Base-by-base conservation (phyloP, 768 basidiomycete genomes). In the Amanita molliuscula region DNA sequence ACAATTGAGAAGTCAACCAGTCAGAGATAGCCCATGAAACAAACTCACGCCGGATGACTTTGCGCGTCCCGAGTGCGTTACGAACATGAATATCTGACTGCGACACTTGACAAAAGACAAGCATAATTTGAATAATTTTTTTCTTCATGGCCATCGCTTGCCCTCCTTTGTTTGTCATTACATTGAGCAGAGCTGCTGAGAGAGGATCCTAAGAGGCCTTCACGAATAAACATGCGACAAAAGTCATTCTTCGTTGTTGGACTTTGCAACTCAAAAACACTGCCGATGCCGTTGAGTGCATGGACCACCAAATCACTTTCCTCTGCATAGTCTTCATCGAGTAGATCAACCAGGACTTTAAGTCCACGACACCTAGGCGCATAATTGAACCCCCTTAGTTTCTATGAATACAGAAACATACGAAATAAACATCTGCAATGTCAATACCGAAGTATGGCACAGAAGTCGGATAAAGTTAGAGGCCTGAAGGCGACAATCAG, bases 341-440 rank as follows among this genome's bases (percentile, higher is more conserved):
- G 76, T 47, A 98, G 83, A 57, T 98, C 93, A 3, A 98, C 95
- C 0, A 99, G 76, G 25, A 94, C 88, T 59, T 88, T 88, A 47
- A 99, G 73, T 4, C 96, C 96, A 18, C 95, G 93, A 61, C 95
- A 99, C 15, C 90, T 95, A 53, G 1, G 44, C 4, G 18, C 15
- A 34, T 37, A 42, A 15, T 34, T 53, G 29, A 5, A 15, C 8
- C 40, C 28, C 25, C 0, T 20, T 47, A n/a, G 25, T 41, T 35
- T 11, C 7, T 2, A 23, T 36, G 42, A 34, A 28, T 10, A 20
- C 8, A 47, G 29, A n/a, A 20, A 79, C 90, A 52, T 61, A 93
- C 91, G 92, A 88, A 54, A 98, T 96, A 68, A 98, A 97, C 95
- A 97, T 98, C 61, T 98, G 95, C 34, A 98, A 68, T 1, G 95